Evolutionary conservation across 768 basidiomycete genomes (phyloP).

Genomic region (Rhodosporidiobolus odoratus): DNA sequence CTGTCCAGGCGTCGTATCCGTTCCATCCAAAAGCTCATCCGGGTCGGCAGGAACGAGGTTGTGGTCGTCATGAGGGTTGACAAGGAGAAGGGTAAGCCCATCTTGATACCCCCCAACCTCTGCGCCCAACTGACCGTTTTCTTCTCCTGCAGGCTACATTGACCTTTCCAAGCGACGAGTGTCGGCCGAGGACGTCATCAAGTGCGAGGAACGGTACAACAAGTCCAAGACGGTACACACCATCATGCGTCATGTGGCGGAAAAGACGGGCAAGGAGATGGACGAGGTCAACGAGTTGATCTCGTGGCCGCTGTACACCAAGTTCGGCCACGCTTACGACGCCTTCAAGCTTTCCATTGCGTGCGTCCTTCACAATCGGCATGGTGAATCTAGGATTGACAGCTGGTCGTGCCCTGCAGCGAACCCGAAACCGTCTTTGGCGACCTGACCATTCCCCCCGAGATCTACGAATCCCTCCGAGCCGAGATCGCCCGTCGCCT

Average conservation of each 20-base stretch:
- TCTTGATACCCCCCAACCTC: neutral
- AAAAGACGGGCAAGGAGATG: constrained; percentile 52
- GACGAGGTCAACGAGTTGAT: constrained; percentile 84
- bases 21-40: constrained; percentile 94
- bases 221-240: constrained; percentile 95
- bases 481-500: constrained; percentile 86
- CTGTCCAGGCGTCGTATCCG: constrained; percentile 91
- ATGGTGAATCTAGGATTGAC: neutral
- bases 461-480: constrained; percentile 62
- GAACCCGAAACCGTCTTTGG: constrained; percentile 77
- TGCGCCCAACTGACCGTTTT: neutral
- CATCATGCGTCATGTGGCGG: constrained; percentile 69
- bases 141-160: constrained; percentile 73
- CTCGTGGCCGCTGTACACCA: constrained; percentile 85
- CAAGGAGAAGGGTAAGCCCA: constrained; percentile 83
- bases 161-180: constrained; percentile 98
- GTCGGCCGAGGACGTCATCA: constrained; percentile 95
- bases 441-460: constrained; percentile 55
- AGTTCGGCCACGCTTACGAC: constrained; percentile 92
- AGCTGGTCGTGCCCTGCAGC: constrained; percentile 46
- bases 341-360: constrained; percentile 95
- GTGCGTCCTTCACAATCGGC: constrained; percentile 61
- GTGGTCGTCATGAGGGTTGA: constrained; percentile 97
- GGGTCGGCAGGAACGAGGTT: constrained; percentile 95
- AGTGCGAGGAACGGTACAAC: constrained; percentile 97